phyloP scores from a whole-genome alignment of 331 rosid genomes.

The Acacia concinna region DNA sequence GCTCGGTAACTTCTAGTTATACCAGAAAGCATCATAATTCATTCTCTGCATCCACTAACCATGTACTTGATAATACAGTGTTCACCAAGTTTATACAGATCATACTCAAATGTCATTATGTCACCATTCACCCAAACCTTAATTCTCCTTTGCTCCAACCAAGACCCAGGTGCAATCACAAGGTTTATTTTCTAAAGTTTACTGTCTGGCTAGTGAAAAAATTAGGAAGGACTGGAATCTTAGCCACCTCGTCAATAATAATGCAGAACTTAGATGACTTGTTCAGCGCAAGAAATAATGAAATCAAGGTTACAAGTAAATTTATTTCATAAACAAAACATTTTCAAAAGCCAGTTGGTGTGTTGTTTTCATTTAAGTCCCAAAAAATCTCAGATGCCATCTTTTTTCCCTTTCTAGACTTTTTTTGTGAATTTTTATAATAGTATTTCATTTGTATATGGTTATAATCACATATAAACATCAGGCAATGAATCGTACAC shows the following conservation, averaged over 20 bases:
- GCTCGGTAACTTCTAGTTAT: background rate
- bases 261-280: background rate
- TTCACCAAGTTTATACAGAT: background rate
- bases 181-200: background rate
- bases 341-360: background rate
- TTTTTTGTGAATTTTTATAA: background rate
- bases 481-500: background rate
- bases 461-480: background rate
- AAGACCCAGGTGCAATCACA: background rate
- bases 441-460: background rate
- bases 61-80: background rate
- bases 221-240: background rate
- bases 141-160: background rate
- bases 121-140: background rate
- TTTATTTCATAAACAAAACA: background rate
- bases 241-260: background rate
- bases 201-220: background rate
- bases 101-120: background rate
- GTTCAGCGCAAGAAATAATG: background rate
- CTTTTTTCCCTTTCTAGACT: background rate
- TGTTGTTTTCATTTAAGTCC: background rate
- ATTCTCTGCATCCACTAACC: background rate
- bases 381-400: background rate
- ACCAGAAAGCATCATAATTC: background rate
- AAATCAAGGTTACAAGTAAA: background rate